A percentile compares a stretch with the other conserved stretches of the same genome.
Evolutionary conservation across 306 rosid species (phyloP).

Genomic region (Adenanthera pavonina): DNA sequence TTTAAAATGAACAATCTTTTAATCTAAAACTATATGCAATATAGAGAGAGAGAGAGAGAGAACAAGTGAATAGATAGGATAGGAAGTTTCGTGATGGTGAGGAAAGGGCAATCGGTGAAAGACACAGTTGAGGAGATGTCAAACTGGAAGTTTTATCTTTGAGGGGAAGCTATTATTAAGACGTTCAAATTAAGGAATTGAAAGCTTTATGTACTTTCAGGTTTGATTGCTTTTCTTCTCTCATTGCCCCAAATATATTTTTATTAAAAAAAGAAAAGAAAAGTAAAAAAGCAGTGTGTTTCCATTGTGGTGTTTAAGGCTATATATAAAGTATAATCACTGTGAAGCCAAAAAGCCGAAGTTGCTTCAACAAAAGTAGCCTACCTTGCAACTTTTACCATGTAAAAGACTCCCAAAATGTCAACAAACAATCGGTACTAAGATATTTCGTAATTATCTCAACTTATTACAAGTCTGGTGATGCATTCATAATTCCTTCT

Average conservation of each 20-base stretch:
- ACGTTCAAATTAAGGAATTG: conserved; percentile 59
- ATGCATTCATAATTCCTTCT: conserved; percentile 22
- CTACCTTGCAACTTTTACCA: conserved; percentile 8
- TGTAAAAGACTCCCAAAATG: conserved; percentile 38
- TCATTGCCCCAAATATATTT: neutral
- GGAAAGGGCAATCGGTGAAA: conserved; percentile 46
- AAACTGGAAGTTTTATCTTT: conserved; percentile 44
- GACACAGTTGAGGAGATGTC: conserved; percentile 45
- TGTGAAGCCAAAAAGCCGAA: conserved; percentile 46
- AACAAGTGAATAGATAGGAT: no score
- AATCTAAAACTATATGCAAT: no score
- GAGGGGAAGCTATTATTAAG: conserved; percentile 53
- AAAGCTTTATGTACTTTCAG: conserved; percentile 49
- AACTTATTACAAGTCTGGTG: conserved; percentile 26
- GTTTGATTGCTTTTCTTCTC: conserved; percentile 34
- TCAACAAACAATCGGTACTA: conserved; percentile 46
- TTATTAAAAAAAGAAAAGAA: neutral
- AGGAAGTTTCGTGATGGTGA: conserved; percentile 44
- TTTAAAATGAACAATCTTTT: neutral
- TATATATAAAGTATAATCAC: conserved; percentile 44
- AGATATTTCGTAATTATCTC: conserved; percentile 47
- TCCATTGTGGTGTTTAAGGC: conserved; percentile 37
- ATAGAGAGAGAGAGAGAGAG: no score
- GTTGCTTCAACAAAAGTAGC: conserved; percentile 30
- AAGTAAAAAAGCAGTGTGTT: conserved; percentile 21